Base-by-base conservation (phyloP, 768 basidiomycete species). In the Hypholoma sublateritium region DNA sequence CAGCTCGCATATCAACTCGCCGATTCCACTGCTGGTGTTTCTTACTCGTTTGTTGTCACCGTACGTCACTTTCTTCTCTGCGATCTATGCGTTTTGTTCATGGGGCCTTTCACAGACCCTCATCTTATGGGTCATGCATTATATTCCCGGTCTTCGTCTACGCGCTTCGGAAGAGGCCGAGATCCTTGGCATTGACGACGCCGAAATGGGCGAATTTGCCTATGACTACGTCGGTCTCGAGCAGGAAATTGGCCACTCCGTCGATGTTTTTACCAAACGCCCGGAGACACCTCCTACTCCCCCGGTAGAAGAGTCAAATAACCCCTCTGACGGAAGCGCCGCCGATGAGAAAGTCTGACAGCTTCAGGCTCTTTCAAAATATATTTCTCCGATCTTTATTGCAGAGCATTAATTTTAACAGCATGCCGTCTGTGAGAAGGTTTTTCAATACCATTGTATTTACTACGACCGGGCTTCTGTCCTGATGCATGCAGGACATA, bases 1-100 rank as follows among this genome's bases (percentile, higher is more conserved):
- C 95, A 97, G 69, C 84, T 97, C 44, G 93, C 85, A 3, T 87
- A 90, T 62, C 94, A 97, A 70, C 69, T 95, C 58, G 95, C 90
- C 0, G 87, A 89, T 70, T 88, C 86, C 0, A 72, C 74, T 19
- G 76, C 87, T 34, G 85, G 88, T 28, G 64, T 92, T 34, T 72
- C 74, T 12, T 91, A 91, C 66, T 87, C 87, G 46, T 89, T 93
- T 71, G 81, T 84, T 62, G 74, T 92, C 75, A 93, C 91, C 42
- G 87, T 88, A 61, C 69, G 85, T 52, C 9, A 76, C 13, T 21
- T 5, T 41, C 13, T 32, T 14, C 13, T 11, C 13, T 19, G 13
- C 43, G n/a, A 7, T 53, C 11, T 36, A 24, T 8, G 9, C 9
- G 9, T 21, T 21, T 45, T 14, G 6, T 25, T 32, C 39, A 34